Evolutionary conservation across 1,139 yeast genomes (phyloP).

Genomic region (Arxiozyma heterogenica): DNA sequence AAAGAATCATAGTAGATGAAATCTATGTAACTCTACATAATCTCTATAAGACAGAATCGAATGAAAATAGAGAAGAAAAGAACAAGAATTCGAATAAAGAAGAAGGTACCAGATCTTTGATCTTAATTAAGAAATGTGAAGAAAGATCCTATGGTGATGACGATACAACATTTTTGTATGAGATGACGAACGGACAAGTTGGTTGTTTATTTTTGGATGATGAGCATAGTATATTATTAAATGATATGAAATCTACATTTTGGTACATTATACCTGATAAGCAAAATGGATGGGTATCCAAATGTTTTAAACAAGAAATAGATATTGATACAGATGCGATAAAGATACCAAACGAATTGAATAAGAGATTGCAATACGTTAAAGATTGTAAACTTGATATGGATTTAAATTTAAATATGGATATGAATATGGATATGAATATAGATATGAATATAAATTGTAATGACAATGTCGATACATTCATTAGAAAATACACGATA

Average conservation of each 20-base stretch:
- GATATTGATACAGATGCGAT: neutral
- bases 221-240: conserved; percentile 6
- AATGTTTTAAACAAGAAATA: conserved; percentile 2
- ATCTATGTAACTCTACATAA: neutral
- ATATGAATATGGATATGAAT: neutral
- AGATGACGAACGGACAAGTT: conserved; percentile 7
- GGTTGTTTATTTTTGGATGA: conserved; percentile 7
- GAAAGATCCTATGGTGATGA: too few species aligned
- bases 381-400: conserved; percentile 1
- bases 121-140: neutral
- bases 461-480: neutral
- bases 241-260: neutral
- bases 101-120: neutral
- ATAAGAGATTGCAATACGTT: neutral
- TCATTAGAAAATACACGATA: conserved; percentile 4
- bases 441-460: neutral
- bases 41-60: neutral
- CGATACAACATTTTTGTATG: conserved; percentile 1
- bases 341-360: conserved; percentile 5
- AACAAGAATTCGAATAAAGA: too few species aligned
- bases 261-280: conserved; percentile 10
- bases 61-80: neutral
- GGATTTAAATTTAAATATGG: neutral
- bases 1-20: conserved; percentile 1
- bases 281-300: conserved; percentile 9